These are phyloP conservation scores for Ceratobasidium sp. DNA, from an alignment of 1,284 basidiomycete species.

Conservation along the genomic window DNA sequence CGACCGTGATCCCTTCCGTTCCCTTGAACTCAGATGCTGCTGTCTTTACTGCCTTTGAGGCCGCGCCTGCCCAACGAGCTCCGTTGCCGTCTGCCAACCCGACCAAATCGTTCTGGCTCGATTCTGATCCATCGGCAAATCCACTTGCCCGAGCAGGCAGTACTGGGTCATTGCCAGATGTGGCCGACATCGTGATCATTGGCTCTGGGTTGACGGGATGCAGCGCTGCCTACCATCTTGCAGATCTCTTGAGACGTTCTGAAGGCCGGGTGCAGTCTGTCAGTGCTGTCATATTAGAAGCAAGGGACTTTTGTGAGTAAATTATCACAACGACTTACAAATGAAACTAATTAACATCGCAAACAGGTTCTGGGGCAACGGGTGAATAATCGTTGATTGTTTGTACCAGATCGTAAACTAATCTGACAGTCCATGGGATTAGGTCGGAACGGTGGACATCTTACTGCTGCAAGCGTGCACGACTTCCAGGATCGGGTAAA, in stretches of 20 bases:
- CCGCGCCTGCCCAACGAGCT: slow-evolving; percentile 42
- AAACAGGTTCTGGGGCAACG: slow-evolving; percentile 81
- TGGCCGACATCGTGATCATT: slow-evolving; percentile 80
- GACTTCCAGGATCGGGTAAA: slow-evolving; percentile 61
- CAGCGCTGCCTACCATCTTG: slow-evolving; percentile 76
- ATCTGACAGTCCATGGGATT: neutral
- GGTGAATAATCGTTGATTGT: slow-evolving; percentile 60
- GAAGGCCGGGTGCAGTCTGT: slow-evolving; percentile 52
- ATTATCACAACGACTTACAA: neutral
- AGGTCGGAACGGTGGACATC: slow-evolving; percentile 85
- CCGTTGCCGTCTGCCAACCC: slow-evolving; percentile 70
- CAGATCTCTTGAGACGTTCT: slow-evolving; percentile 57
- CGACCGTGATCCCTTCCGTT: slow-evolving; percentile 1
- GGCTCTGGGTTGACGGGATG: slow-evolving; percentile 83
- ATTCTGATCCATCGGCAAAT: slow-evolving; percentile 68
- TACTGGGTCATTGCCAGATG: slow-evolving; percentile 65
- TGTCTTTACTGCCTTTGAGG: slow-evolving; percentile 30
- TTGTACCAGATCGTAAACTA: neutral
- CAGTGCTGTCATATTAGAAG: slow-evolving; percentile 75
- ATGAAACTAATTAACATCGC: neutral
- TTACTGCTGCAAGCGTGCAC: slow-evolving; percentile 68
- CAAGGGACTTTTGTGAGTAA: slow-evolving; percentile 79
- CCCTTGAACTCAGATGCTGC: slow-evolving; percentile 22
- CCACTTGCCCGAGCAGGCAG: slow-evolving; percentile 75
- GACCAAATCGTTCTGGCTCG: slow-evolving; percentile 77